A percentile compares a stretch with the other conserved stretches of the same genome.
Conservation (phyloP, 768 basidiomycete genomes). For the Termitomyces sp. region DNA sequence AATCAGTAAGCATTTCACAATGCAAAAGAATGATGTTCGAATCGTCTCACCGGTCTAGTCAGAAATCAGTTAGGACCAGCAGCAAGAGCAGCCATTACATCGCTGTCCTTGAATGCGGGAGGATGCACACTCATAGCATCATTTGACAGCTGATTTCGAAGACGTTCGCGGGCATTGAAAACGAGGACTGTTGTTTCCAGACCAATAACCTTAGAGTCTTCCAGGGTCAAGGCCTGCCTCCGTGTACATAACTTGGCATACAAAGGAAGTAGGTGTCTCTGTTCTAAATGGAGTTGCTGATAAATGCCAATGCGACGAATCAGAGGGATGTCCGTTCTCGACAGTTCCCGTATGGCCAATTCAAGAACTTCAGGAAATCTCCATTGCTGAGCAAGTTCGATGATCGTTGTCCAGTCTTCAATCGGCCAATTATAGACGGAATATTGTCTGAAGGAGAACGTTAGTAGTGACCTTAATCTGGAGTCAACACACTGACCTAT, state of each 20-base stretch:
- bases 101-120: constrained; percentile 21
- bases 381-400: constrained; percentile 51
- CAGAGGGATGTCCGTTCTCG: neutral
- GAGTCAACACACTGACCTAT: constrained; percentile 29
- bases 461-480: neutral
- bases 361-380: constrained; percentile 29
- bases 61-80: neutral
- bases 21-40: no score
- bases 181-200: constrained; percentile 46
- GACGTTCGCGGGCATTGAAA: constrained; percentile 46
- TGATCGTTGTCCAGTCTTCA: constrained; percentile 48
- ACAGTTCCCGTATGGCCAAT: constrained; percentile 40
- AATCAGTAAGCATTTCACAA: neutral
- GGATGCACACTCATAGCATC: constrained; percentile 30
- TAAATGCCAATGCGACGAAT: constrained; percentile 37
- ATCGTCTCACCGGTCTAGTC: neutral
- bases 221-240: constrained; percentile 39
- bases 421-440: constrained; percentile 45
- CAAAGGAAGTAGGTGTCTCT: constrained; percentile 38
- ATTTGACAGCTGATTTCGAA: constrained; percentile 24
- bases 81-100: constrained; percentile 27
- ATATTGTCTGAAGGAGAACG: constrained; percentile 33
- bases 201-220: constrained; percentile 51
- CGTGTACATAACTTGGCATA: constrained; percentile 50
- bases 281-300: constrained; percentile 43